Percentiles rank a stretch among this genome's conserved stretches.
Evolutionary conservation across 352 stramenopile species (phyloP).

Genomic region (Phytophthora foliorum): DNA sequence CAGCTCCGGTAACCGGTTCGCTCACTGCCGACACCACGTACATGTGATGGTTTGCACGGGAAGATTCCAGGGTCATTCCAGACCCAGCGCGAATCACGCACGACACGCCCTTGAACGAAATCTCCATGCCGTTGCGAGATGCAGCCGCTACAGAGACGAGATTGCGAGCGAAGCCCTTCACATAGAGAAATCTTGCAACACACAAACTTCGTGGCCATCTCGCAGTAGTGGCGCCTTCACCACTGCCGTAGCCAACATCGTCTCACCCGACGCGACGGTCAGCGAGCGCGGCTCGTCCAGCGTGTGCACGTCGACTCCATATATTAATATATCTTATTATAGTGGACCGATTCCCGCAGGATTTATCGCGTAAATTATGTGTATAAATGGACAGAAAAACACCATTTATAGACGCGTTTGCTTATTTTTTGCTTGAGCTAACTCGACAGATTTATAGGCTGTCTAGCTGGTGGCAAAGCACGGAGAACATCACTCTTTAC

Average conservation of each 20-base stretch:
- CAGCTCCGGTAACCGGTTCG: background rate
- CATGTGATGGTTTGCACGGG: background rate
- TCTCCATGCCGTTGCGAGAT: slow-evolving; percentile 3
- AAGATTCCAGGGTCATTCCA: background rate
- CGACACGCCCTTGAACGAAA: slow-evolving; percentile 1
- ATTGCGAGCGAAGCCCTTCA: slow-evolving; percentile 19
- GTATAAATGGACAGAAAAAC: too few relatives aligned
- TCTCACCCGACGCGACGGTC: slow-evolving; percentile 11
- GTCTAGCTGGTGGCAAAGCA: too few relatives aligned
- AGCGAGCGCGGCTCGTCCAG: slow-evolving; percentile 1
- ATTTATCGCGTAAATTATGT: too few relatives aligned
- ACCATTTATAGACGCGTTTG: too few relatives aligned
- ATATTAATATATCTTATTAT: too few relatives aligned
- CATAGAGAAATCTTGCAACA: slow-evolving; percentile 16
- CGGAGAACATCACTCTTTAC: too few relatives aligned
- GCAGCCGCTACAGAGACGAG: slow-evolving; percentile 14
- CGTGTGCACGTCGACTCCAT: slow-evolving; percentile 1
- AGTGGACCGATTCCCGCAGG: too few relatives aligned
- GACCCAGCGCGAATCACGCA: background rate
- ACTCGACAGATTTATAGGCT: too few relatives aligned
- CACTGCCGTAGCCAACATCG: slow-evolving; percentile 1
- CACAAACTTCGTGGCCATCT: slow-evolving; percentile 8
- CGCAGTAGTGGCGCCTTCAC: background rate
- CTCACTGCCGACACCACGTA: slow-evolving; percentile 9
- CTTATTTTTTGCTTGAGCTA: too few relatives aligned